Base-by-base conservation (phyloP, 768 basidiomycete species). In the Strobilomyces echinocephalus region DNA sequence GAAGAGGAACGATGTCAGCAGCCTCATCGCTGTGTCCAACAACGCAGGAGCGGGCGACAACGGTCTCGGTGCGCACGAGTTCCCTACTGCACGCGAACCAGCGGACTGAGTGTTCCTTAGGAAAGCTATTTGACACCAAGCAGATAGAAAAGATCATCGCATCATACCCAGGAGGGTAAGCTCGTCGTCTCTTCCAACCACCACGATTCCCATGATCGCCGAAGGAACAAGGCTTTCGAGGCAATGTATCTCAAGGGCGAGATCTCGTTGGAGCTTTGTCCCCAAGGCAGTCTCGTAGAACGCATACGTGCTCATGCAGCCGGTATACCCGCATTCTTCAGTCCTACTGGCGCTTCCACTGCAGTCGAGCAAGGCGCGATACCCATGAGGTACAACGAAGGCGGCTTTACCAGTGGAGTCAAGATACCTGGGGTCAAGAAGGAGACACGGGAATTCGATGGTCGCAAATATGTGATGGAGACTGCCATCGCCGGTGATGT, bases 261-360 rank as follows among this genome's bases (percentile, higher is more conserved):
- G 58, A 85, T 95, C 54, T 84, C 87, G 9, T 73, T 95, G 34
- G 93, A 95, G 63, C 84, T 95, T 20, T 89, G 91, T 26, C 93
- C 94, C 4, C 93, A 97, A 72, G 93, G 92, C 10, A 94, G 91
- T 14, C 82, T 97, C 41, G 84, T 87, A 15, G 93, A 94, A 65
- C 85, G 92, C 53, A 76, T 94, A 55, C 86, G 92, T 34, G 88
- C 93, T 8, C 88, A 91, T 53, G 92, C 91, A 9, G 88, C 91
- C 11, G 93, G 93, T 47, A 91, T 93, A 55, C 92, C 93, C 16
- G 91, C 87, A n/a, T 93, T 97, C 76, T 95, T 77, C 71, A 95
- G 91, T 6, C 93, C 92, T 15, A 93, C 92, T 0, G 93, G 94
- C 15, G 89, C 90, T 8, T 80, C 80, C 20, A 94, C 91, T 18